These are phyloP conservation scores for Tricholoma furcatifolium DNA, from an alignment of 768 basidiomycete genomes.

Conservation along the genomic window DNA sequence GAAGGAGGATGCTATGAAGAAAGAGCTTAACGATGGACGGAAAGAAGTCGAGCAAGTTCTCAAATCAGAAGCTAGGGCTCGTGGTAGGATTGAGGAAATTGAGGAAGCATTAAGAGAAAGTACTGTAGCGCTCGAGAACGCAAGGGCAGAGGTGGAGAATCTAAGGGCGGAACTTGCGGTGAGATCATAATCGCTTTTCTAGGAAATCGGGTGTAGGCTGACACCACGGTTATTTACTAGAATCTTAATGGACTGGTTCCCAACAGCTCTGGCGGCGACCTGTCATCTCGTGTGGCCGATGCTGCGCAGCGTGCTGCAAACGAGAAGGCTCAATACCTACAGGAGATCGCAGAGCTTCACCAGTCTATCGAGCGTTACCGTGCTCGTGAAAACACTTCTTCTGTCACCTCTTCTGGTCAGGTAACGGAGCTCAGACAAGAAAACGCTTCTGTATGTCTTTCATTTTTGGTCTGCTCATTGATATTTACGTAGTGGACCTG, in stretches of 20 bases:
- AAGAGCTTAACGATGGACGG: conserved; percentile 67
- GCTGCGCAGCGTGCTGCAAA: conserved; percentile 45
- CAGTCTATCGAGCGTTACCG: conserved; percentile 41
- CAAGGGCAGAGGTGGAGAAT: conserved; percentile 86
- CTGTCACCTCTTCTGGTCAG: conserved; percentile 8
- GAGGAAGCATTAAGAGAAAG: conserved; percentile 91
- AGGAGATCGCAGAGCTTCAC: conserved; percentile 57
- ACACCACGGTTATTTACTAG: conserved; percentile 33
- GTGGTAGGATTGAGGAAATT: conserved; percentile 74
- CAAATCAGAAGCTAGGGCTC: conserved; percentile 61
- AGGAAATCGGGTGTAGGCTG: not conserved
- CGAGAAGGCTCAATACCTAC: conserved; percentile 50
- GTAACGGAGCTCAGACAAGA: conserved; percentile 12
- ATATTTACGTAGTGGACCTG: not conserved
- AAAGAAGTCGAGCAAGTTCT: conserved; percentile 62
- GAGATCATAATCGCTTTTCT: conserved; percentile 28
- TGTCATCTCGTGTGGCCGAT: conserved; percentile 46
- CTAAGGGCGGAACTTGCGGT: conserved; percentile 73
- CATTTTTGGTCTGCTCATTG: not conserved
- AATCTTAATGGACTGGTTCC: conserved; percentile 63
- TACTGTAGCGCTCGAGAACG: conserved; percentile 82
- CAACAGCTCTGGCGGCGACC: conserved; percentile 37
- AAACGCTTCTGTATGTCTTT: conserved; percentile 21
- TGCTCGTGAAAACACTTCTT: conserved; percentile 18
- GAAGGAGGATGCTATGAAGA: conserved; percentile 67